Evolutionary conservation across 352 stramenopile genomes (phyloP), one percentile per base, ranked within the genome.

Genomic region (Pythium brachiatum): DNA sequence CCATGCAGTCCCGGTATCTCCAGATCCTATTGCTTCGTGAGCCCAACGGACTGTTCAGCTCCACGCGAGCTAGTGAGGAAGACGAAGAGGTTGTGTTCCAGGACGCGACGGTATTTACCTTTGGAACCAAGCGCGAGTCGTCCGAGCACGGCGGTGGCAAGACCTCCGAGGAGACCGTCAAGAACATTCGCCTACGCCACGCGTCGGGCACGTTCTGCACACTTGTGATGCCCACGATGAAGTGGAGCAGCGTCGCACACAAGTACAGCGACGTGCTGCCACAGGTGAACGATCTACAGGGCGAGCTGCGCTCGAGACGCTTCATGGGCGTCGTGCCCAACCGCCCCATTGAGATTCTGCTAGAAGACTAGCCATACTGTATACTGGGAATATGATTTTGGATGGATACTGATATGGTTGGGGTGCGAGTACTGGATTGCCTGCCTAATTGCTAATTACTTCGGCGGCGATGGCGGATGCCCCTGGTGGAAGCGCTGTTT

Each of bases 121-220:
- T 90, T 41, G 69, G 64, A 23, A 39, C 72, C 9, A 83, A 84
- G 57, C 79, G 83, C 27, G 83, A 92, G 53, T 73, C 77, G 15
- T 86, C 78, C 27, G 70, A 60, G 4, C 79, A 89, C 56, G 81
- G 81, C 18, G 84, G 81, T 12, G 83, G 83, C 41, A 94, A 94
- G 64, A 92, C 73, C 8, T 84, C 80, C 31, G 81, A 74, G 2
- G 83, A 93, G 63, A 92, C 90, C 63, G 69, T 94, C 18, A 71
- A 92, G 62, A 93, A 97, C 62, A 96, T 97, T 59, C 88, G 90
- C 61, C 83, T 95, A 75, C 81, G 86, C 48, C 79, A 93, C 62
- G 84, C 84, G 2, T 91, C 81, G 8, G 84, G 84, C 29, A 90
- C 81, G 47, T 91, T 93, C 38, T 87, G 77, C 62, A 89, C 81